Percentiles rank a stretch among this genome's conserved stretches.
These are phyloP conservation scores for Tricholoma matsutake DNA, from an alignment of 768 basidiomycete genomes.

Conservation along the genomic window DNA sequence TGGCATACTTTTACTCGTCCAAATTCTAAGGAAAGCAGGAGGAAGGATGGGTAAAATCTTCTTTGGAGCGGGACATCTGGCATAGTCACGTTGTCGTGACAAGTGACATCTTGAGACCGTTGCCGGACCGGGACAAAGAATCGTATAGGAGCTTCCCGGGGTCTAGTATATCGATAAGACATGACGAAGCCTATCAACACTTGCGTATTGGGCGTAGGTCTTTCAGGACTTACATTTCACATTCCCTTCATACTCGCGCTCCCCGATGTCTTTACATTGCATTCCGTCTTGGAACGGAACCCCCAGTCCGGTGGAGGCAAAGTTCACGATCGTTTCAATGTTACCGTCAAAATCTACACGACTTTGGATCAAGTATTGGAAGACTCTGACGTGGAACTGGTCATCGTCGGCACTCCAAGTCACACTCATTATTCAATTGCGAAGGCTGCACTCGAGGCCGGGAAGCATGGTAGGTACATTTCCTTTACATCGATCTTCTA, in stretches of 20 bases:
- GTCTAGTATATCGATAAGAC: constrained; percentile 7
- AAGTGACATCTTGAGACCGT: no score
- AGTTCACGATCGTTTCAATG: constrained; percentile 62
- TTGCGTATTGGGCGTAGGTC: constrained; percentile 74
- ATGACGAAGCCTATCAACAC: constrained; percentile 56
- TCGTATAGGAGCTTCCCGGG: no score
- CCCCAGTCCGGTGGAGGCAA: constrained; percentile 59
- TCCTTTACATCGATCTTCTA: neutral
- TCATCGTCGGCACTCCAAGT: constrained; percentile 71
- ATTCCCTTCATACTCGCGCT: constrained; percentile 73
- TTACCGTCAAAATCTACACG: constrained; percentile 53
- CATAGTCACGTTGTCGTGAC: no score
- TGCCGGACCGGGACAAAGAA: no score
- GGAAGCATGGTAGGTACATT: constrained; percentile 58
- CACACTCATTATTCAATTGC: constrained; percentile 69
- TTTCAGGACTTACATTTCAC: constrained; percentile 78
- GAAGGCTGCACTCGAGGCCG: constrained; percentile 62
- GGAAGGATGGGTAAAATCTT: no score
- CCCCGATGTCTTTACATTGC: constrained; percentile 65
- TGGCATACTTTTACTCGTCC: no score
- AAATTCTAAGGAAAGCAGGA: no score
- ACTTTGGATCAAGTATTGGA: constrained; percentile 57
- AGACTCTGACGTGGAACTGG: constrained; percentile 63
- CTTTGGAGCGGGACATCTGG: no score
- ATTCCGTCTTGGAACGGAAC: constrained; percentile 74